Evolutionary conservation across 768 basidiomycete genomes (phyloP).

Genomic region (Trametes meyenii): DNA sequence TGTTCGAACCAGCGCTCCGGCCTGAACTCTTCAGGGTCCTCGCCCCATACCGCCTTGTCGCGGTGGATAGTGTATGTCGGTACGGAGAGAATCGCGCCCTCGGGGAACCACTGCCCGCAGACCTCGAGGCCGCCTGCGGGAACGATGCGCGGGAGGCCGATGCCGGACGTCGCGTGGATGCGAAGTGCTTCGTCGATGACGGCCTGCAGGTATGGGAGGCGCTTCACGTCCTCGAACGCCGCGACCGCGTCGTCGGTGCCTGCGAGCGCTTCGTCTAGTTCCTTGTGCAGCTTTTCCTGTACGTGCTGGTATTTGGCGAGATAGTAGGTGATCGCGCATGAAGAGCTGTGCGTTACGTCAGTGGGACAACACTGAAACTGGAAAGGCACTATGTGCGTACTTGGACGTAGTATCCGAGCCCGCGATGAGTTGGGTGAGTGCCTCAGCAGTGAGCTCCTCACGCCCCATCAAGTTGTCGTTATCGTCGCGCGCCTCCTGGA

Average conservation of each 20-base stretch:
- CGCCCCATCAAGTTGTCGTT: slow-evolving; percentile 80
- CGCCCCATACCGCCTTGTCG: slow-evolving; percentile 72
- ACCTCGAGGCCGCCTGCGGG: slow-evolving; percentile 74
- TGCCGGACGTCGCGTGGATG: slow-evolving; percentile 78
- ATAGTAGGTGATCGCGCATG: slow-evolving; percentile 87
- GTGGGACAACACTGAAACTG: neutral
- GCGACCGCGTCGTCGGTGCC: slow-evolving; percentile 64
- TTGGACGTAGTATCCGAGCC: slow-evolving; percentile 95
- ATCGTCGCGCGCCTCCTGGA: slow-evolving; percentile 77
- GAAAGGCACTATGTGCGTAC: slow-evolving; percentile 43
- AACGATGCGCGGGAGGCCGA: slow-evolving; percentile 82
- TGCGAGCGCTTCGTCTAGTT: slow-evolving; percentile 64
- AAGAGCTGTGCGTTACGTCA: slow-evolving; percentile 55
- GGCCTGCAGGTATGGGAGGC: slow-evolving; percentile 78
- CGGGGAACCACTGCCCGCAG: slow-evolving; percentile 61
- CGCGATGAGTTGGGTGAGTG: slow-evolving; percentile 82
- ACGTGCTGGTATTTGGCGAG: slow-evolving; percentile 67
- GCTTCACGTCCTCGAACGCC: slow-evolving; percentile 70
- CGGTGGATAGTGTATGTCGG: slow-evolving; percentile 87
- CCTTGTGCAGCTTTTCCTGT: slow-evolving; percentile 74
- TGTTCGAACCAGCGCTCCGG: slow-evolving; percentile 88
- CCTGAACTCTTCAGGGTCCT: slow-evolving; percentile 70
- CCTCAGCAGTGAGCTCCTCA: slow-evolving; percentile 88
- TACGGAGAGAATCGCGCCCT: slow-evolving; percentile 76
- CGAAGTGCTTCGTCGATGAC: slow-evolving; percentile 88